Conservation (phyloP, 2,329 filamentous ascomycete species). For the Diaporthe citrichinensis region DNA sequence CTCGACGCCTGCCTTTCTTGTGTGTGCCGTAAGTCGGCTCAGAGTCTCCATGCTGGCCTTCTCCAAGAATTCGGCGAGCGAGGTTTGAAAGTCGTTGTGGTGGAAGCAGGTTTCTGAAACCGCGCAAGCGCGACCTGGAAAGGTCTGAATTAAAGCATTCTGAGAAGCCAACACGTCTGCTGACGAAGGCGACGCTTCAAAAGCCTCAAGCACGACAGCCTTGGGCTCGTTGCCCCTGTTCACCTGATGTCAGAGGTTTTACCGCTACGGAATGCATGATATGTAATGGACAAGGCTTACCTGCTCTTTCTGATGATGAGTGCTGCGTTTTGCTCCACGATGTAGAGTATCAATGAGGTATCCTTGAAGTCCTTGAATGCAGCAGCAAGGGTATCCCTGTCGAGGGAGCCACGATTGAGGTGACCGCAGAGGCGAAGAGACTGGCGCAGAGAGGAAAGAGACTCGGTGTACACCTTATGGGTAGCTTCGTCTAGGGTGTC, state of each 20-base stretch:
- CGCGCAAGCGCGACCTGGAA: conserved; percentile 66
- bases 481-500: not conserved
- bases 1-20: conserved; percentile 63
- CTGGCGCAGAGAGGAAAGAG: not conserved
- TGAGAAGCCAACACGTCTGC: conserved; percentile 64
- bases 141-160: conserved; percentile 67
- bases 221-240: not conserved
- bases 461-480: not conserved
- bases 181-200: conserved; percentile 69
- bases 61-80: conserved; percentile 68
- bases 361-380: not conserved
- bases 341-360: conserved; percentile 17
- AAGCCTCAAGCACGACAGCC: conserved; percentile 48
- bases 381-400: conserved; percentile 12
- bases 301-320: conserved; percentile 13
- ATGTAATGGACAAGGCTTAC: not conserved
- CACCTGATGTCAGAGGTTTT: not conserved
- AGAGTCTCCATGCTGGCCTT: conserved; percentile 67
- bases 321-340: conserved; percentile 36
- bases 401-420: conserved; percentile 32
- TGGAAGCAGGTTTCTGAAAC: conserved; percentile 54
- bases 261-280: no score
- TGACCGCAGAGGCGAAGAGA: conserved; percentile 12
- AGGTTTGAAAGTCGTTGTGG: conserved; percentile 29
- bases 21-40: conserved; percentile 63